Conservation (phyloP, 495 filamentous ascomycete species). For the Podospora didyma region DNA sequence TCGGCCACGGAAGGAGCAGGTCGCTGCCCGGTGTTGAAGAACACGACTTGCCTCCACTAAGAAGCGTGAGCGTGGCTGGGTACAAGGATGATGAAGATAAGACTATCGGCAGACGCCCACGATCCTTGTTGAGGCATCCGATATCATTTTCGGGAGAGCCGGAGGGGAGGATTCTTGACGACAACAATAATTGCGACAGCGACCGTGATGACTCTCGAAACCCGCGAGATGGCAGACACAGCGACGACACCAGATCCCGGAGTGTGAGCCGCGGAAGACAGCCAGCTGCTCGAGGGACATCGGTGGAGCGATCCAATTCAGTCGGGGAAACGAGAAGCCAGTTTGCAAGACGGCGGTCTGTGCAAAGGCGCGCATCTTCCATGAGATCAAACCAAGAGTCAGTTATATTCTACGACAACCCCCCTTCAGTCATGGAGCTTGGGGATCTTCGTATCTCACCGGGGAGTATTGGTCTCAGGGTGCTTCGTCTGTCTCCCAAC, state of each 20-base stretch:
- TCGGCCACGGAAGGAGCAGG: not conserved
- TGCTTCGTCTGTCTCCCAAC: not conserved
- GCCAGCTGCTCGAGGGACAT: conserved; percentile 10
- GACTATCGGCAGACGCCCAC: not conserved
- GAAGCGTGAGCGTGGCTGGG: conserved; percentile 7
- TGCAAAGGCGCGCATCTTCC: not conserved
- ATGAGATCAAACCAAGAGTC: too few relatives aligned
- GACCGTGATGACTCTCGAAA: not conserved
- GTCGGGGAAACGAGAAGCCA: conserved; percentile 5
- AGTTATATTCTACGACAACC: not conserved
- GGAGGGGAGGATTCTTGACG: not conserved
- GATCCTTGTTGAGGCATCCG: conserved; percentile 14
- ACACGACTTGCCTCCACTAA: not conserved
- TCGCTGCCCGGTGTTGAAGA: conserved; percentile 5
- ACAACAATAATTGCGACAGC: not conserved
- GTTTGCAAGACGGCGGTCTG: conserved; percentile 5
- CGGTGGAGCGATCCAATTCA: conserved; percentile 11
- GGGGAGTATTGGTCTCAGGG: not conserved
- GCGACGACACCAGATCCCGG: not conserved
- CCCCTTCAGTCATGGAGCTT: not conserved
- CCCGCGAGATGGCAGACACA: not conserved
- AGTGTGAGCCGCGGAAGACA: conserved; percentile 18
- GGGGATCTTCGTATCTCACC: not conserved
- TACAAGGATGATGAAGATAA: not conserved
- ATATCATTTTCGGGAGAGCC: conserved; percentile 1